Base-by-base conservation (phyloP, 2,329 filamentous ascomycete genomes). In the Aspergillus ibericus region DNA sequence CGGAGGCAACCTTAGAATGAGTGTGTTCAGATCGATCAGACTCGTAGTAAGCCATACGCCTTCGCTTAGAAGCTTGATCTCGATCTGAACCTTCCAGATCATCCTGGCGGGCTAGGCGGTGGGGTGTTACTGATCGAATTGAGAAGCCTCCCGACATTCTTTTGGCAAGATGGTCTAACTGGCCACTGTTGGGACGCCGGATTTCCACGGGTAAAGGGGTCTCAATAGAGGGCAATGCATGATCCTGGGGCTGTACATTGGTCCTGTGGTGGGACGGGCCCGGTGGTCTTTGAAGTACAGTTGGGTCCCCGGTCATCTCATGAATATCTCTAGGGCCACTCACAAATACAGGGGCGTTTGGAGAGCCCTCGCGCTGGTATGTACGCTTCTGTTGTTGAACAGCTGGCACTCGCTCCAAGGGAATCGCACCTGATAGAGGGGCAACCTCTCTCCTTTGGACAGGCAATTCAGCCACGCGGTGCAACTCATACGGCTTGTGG, bases 141-240 rank as follows among this genome's bases (percentile, higher is more conserved):
- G 58, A 59, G 27, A 65, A 62, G n/a, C 53, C 61, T 56, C 63
- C 60, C 13, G 70, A 67, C 64, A 71, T 71, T 52, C 65, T 67
- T 59, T 68, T 68, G 29, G 70, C 55, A 61, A 73, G 56, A n/a
- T 65, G 58, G 22, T 71, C 68, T 54, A 73, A 62, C 32, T 66
- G 62, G 47, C 61, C 62, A 59, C 55, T 58, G 44, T 68, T 67
- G 53, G 63, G 59, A 13, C 60, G 62, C 58, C 67, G 69, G 57
- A 55, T 65, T 40, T 71, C 66, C 51, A 53, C 25, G 36, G 67
- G 54, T 51, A 64, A 57, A 38, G 68, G 65, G 53, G 51, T 56
- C 59, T 77, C 75, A 62, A 77, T 75, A 34, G 75, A 77, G 15
- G 72, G 75, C 13, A 76, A 59, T 48, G 69, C 68, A 46, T 62